Conservation (phyloP, 2,329 filamentous ascomycete species). For the Cercospora berteroae region DNA sequence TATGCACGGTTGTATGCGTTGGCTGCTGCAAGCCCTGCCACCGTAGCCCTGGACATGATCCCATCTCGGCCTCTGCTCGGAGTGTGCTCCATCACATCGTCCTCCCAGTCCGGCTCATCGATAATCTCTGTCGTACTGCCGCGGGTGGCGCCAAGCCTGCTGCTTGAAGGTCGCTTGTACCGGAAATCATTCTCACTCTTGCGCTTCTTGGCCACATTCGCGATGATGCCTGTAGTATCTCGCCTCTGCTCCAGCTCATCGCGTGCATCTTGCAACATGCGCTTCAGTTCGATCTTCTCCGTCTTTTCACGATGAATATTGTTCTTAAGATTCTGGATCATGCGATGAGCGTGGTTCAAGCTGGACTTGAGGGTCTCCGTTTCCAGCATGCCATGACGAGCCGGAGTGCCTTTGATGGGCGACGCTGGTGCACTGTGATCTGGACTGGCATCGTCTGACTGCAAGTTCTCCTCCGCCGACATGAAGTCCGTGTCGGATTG, state of each 20-base stretch:
- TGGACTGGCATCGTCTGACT: constrained; percentile 59
- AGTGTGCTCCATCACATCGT: constrained; percentile 63
- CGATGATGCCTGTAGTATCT: constrained; percentile 46
- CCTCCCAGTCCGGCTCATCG: constrained; percentile 87
- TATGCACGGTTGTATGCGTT: constrained; percentile 66
- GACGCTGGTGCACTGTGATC: constrained; percentile 89
- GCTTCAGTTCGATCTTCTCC: constrained; percentile 92
- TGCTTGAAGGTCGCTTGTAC: constrained; percentile 74
- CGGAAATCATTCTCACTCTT: constrained; percentile 58
- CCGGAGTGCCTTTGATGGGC: constrained; percentile 82
- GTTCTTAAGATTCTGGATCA: constrained; percentile 92
- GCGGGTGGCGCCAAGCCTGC: constrained; percentile 71
- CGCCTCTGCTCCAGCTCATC: constrained; percentile 76
- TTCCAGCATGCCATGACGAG: constrained; percentile 83
- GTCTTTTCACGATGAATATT: constrained; percentile 98
- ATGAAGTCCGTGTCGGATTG: constrained; percentile 47
- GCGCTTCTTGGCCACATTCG: constrained; percentile 54
- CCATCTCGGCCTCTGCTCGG: constrained; percentile 49
- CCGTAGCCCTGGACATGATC: constrained; percentile 32
- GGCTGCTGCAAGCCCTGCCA: constrained; percentile 51
- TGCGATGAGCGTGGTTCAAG: constrained; percentile 88
- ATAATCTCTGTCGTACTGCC: constrained; percentile 72
- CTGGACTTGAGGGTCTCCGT: constrained; percentile 94
- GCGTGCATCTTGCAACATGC: constrained; percentile 89
- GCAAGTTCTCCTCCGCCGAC: constrained; percentile 61